Evolutionary conservation across 2,329 filamentous ascomycete genomes (phyloP).

Genomic region (Exophiala oligosperma): DNA sequence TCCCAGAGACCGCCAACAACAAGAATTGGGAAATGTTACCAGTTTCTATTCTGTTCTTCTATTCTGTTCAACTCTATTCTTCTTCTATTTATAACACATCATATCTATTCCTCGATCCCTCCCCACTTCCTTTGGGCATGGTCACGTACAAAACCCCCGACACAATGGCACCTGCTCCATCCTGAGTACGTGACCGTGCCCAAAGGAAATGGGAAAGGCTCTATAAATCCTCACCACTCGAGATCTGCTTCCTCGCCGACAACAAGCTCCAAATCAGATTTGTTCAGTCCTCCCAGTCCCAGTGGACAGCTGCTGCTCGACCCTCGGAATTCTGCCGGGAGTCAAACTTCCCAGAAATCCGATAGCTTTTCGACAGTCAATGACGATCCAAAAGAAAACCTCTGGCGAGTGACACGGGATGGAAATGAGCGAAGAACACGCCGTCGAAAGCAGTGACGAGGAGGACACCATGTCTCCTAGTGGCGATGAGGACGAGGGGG

Average conservation of each 20-base stretch:
- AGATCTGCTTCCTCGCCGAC: constrained; percentile 37
- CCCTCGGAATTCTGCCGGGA: constrained; percentile 17
- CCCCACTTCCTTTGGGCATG: neutral
- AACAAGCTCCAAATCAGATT: constrained; percentile 9
- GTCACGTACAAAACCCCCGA: constrained; percentile 15
- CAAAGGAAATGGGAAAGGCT: constrained; percentile 27
- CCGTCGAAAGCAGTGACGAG: constrained; percentile 41
- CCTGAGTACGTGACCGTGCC: constrained; percentile 16
- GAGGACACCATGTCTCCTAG: constrained; percentile 30
- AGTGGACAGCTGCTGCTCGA: constrained; percentile 7
- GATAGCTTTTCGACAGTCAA: constrained; percentile 32
- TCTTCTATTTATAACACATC: no score
- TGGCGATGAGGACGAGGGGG: constrained; percentile 9
- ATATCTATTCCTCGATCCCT: constrained; percentile 34
- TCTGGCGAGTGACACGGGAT: constrained; percentile 62
- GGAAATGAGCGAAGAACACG: constrained; percentile 65
- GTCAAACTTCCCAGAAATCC: constrained; percentile 31
- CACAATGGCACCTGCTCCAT: no score
- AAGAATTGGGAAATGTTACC: no score
- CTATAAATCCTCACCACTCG: constrained; percentile 40
- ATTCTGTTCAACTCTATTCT: no score
- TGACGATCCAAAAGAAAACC: constrained; percentile 44
- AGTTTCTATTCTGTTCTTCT: no score
- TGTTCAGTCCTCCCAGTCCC: constrained; percentile 13
- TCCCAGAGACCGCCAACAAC: no score